Conservation (phyloP, 2,329 filamentous ascomycete genomes). For the Paracorniculantispora psalliotae region DNA sequence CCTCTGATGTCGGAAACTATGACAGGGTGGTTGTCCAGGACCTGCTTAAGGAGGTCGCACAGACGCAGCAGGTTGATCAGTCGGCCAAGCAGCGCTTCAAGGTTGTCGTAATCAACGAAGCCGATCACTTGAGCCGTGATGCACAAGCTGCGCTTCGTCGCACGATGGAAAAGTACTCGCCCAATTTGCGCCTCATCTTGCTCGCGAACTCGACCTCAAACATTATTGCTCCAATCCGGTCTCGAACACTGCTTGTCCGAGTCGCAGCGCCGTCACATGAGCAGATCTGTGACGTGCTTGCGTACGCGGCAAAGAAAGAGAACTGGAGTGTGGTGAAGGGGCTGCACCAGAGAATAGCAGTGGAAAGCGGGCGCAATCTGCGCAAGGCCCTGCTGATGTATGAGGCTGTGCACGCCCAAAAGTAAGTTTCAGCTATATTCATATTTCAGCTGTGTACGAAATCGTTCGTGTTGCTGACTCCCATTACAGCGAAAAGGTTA, state of each 20-base stretch:
- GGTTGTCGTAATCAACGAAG: slow-evolving; percentile 98
- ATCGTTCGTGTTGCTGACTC: slow-evolving; percentile 25
- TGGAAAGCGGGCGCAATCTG: slow-evolving; percentile 85
- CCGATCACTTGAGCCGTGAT: slow-evolving; percentile 88
- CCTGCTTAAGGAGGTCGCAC: slow-evolving; percentile 92
- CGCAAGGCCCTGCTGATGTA: slow-evolving; percentile 91
- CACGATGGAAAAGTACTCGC: slow-evolving; percentile 99
- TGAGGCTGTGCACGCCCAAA: slow-evolving; percentile 93
- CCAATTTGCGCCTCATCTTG: slow-evolving; percentile 85
- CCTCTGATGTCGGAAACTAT: slow-evolving; percentile 92
- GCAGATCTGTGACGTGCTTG: slow-evolving; percentile 78
- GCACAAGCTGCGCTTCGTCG: slow-evolving; percentile 90
- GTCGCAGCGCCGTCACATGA: slow-evolving; percentile 83
- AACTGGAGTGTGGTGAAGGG: slow-evolving; percentile 72
- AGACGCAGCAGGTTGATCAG: slow-evolving; percentile 97
- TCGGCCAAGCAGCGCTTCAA: slow-evolving; percentile 91
- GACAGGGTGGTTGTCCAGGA: slow-evolving; percentile 96
- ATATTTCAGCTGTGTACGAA: neutral
- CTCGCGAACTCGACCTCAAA: slow-evolving; percentile 95
- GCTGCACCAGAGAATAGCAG: slow-evolving; percentile 79
- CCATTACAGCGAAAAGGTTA: slow-evolving; percentile 71
- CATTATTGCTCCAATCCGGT: slow-evolving; percentile 97
- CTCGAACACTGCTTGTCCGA: slow-evolving; percentile 82
- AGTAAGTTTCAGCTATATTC: slow-evolving; percentile 53
- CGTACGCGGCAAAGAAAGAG: slow-evolving; percentile 67